Percentiles rank a stretch among this genome's conserved stretches.
Evolutionary conservation across 345 rosid species (phyloP).

Genomic region (Laguncularia racemosa): DNA sequence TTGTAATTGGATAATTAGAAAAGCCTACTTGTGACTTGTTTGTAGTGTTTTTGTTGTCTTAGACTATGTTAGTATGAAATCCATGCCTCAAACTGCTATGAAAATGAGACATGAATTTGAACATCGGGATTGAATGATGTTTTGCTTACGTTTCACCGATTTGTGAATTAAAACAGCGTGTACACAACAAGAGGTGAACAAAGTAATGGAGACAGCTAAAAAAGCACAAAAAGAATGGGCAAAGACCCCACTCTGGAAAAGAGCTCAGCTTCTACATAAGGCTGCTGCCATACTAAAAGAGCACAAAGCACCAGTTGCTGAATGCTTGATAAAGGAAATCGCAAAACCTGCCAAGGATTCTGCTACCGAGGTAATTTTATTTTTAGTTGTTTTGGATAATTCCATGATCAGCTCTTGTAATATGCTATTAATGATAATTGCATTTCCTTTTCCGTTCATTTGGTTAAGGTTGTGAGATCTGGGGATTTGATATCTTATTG

Average conservation of each 20-base stretch:
- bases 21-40: too few species aligned
- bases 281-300: constrained; percentile 89
- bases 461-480: constrained; percentile 79
- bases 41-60: too few species aligned
- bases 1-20: too few species aligned
- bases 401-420: not conserved
- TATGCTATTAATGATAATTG: not conserved
- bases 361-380: constrained; percentile 53
- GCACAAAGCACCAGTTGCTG: constrained; percentile 79
- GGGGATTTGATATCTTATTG: constrained; percentile 91
- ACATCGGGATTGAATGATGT: not conserved
- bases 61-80: too few species aligned
- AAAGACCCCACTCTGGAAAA: constrained; percentile 94
- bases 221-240: constrained; percentile 88
- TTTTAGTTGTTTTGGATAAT: not conserved
- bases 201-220: constrained; percentile 76
- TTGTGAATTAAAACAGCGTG: constrained; percentile 45
- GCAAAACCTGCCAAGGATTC: constrained; percentile 99
- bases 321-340: constrained; percentile 86
- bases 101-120: too few species aligned
- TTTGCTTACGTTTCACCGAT: not conserved
- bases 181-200: constrained; percentile 95
- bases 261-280: constrained; percentile 96
- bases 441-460: not conserved
- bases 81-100: too few species aligned